phyloP scores from a whole-genome alignment of 2,329 filamentous ascomycete species.

The Zymoseptoria ardabiliae region DNA sequence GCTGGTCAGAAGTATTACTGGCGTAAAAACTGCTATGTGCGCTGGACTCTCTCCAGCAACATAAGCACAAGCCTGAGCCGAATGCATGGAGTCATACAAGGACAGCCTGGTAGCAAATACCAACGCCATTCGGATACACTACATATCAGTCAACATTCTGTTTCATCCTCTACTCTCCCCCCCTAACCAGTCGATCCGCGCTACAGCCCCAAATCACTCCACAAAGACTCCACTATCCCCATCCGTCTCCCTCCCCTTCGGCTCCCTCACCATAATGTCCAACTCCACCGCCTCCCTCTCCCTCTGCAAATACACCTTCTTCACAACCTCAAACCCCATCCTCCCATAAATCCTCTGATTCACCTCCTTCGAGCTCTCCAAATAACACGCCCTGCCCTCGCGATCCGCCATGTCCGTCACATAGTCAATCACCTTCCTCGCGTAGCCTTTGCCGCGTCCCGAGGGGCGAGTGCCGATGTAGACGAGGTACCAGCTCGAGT shows the following conservation, averaged over 20 bases:
- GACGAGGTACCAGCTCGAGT: conserved; percentile 71
- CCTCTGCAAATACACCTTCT: conserved; percentile 56
- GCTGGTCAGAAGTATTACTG: no score
- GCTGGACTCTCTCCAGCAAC: no score
- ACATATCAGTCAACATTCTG: conserved; percentile 7
- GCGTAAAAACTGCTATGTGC: no score
- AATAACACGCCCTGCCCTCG: conserved; percentile 62
- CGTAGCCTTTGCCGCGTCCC: conserved; percentile 66
- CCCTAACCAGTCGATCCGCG: neutral
- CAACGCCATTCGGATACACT: neutral
- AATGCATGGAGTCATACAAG: no score
- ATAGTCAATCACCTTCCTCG: conserved; percentile 61
- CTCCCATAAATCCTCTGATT: conserved; percentile 68
- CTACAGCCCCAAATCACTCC: conserved; percentile 1
- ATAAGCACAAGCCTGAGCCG: no score
- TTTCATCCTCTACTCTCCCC: conserved; percentile 9
- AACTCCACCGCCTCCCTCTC: conserved; percentile 54
- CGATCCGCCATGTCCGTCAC: conserved; percentile 62
- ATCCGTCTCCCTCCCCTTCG: conserved; percentile 27
- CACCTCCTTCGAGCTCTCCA: conserved; percentile 64
- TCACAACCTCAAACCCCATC: conserved; percentile 63
- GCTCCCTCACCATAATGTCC: conserved; percentile 78
- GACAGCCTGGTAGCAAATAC: neutral
- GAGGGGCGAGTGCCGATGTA: conserved; percentile 71
- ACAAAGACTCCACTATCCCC: conserved; percentile 18